Conservation (phyloP, 129 eudicot genomes). For the Artemisia tridentata region DNA sequence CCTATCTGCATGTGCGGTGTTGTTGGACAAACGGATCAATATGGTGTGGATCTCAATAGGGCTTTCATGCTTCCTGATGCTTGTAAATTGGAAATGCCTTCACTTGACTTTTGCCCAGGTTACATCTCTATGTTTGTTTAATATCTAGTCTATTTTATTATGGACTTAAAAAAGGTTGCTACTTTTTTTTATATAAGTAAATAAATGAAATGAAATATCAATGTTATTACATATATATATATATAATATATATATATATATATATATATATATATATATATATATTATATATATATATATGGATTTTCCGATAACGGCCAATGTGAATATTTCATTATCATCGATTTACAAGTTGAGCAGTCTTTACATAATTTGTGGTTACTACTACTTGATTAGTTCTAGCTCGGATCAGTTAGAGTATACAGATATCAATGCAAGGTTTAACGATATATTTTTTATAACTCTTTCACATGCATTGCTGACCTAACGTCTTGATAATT, state of each 20-base stretch:
- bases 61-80: slow-evolving; percentile 42
- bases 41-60: slow-evolving; percentile 28
- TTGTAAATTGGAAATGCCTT: slow-evolving; percentile 35
- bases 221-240: no score
- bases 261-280: no score
- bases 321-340: not conserved
- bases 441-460: not conserved
- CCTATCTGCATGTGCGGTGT: slow-evolving; percentile 44
- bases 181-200: not conserved
- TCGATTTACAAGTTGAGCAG: not conserved
- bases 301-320: no score
- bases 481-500: not conserved
- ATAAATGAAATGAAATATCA: not conserved
- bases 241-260: no score
- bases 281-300: no score
- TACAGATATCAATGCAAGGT: not conserved
- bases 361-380: not conserved
- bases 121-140: not conserved
- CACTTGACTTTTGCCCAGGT: slow-evolving; percentile 40
- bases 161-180: no score
- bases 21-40: slow-evolving; percentile 14
- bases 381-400: not conserved
- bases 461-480: not conserved
- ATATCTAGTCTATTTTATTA: not conserved
- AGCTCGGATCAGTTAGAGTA: not conserved